Evolutionary conservation across 2,329 filamentous ascomycete species (phyloP).

Genomic region (Hysterium pulicare): DNA sequence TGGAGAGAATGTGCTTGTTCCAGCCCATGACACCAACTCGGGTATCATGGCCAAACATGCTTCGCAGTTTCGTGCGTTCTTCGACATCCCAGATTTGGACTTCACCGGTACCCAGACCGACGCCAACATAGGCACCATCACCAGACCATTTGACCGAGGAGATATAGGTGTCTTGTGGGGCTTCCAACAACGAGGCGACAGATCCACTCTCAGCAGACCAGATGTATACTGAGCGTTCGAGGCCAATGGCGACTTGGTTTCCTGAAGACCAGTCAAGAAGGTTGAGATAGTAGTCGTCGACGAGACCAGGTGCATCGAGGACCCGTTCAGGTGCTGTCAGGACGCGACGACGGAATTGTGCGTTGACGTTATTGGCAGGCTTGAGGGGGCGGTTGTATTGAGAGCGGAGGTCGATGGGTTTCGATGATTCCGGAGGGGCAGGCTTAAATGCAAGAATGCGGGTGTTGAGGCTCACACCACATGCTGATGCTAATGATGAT

Average conservation of each 20-base stretch:
- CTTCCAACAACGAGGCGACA: slow-evolving; percentile 86
- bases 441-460: slow-evolving; percentile 98
- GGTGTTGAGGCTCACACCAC: slow-evolving; percentile 88
- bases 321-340: slow-evolving; percentile 94
- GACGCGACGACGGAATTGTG: slow-evolving; percentile 87
- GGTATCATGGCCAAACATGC: slow-evolving; percentile 96
- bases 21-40: slow-evolving; percentile 96
- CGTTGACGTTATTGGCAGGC: slow-evolving; percentile 66
- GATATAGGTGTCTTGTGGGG: slow-evolving; percentile 85
- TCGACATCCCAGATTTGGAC: slow-evolving; percentile 99
- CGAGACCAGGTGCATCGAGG: slow-evolving; percentile 88
- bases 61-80: slow-evolving; percentile 90
- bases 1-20: slow-evolving; percentile 97
- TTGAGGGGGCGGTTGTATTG: slow-evolving; percentile 98
- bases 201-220: slow-evolving; percentile 95
- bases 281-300: slow-evolving; percentile 99
- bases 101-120: slow-evolving; percentile 91
- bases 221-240: slow-evolving; percentile 95
- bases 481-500: slow-evolving; percentile 84
- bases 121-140: slow-evolving; percentile 92
- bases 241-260: slow-evolving; percentile 96
- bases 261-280: slow-evolving; percentile 96
- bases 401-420: slow-evolving; percentile 93
- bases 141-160: slow-evolving; percentile 99
- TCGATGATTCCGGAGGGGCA: slow-evolving; percentile 93